phyloP scores from a whole-genome alignment of 306 rosid genomes.

The Albizia julibrissin region DNA sequence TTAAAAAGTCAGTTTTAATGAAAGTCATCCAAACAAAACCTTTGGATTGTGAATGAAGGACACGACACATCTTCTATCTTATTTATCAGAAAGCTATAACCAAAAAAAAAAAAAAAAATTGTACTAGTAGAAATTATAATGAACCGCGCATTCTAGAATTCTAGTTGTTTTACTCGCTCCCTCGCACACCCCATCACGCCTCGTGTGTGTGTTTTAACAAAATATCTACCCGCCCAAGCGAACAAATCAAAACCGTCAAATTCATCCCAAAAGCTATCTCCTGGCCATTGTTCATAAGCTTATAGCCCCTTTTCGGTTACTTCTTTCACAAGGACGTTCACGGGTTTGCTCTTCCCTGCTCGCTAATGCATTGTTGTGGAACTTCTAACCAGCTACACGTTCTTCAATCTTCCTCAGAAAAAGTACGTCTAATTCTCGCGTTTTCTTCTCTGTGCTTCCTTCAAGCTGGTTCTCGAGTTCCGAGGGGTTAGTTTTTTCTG shows the following conservation, averaged over 20 bases:
- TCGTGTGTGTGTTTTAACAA: background rate
- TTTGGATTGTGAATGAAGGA: background rate
- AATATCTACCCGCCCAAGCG: background rate
- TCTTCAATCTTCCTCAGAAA: background rate
- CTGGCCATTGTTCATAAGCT: background rate
- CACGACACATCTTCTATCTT: background rate
- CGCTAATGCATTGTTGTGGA: background rate
- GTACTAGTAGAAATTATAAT: background rate
- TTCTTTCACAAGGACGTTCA: background rate
- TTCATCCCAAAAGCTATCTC: background rate
- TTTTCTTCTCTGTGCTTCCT: background rate
- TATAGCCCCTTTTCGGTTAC: background rate
- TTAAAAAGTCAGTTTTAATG: too few species aligned
- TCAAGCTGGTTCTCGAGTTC: background rate
- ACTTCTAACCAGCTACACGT: background rate
- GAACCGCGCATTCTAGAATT: background rate
- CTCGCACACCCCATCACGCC: background rate
- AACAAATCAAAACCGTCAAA: background rate
- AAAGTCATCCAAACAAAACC: too few species aligned
- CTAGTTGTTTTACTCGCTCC: background rate
- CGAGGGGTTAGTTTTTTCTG: constrained; percentile 29
- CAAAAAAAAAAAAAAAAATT: background rate
- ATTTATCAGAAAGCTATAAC: background rate
- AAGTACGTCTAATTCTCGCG: background rate
- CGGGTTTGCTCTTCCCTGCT: background rate